Percentiles rank a stretch among this genome's conserved stretches.
These are phyloP conservation scores for Scedosporium dehoogii DNA, from an alignment of 2,329 filamentous ascomycete species.

Conservation along the genomic window DNA sequence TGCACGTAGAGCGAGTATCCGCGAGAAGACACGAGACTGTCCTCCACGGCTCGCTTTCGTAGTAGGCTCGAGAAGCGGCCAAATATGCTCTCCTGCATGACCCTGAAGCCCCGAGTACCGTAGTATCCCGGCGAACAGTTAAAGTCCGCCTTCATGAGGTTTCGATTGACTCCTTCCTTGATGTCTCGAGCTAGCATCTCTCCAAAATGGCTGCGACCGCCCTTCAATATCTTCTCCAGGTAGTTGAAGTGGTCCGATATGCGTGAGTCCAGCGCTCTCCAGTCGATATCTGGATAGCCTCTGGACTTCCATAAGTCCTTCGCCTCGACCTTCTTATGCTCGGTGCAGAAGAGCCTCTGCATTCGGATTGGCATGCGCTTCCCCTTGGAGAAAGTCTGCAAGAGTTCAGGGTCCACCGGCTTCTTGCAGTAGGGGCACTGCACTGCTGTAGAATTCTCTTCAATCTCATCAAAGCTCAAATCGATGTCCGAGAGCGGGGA, in stretches of 20 bases:
- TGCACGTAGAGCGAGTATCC: slow-evolving; percentile 63
- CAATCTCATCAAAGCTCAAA: slow-evolving; percentile 4
- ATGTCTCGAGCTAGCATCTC: slow-evolving; percentile 44
- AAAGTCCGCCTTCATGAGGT: slow-evolving; percentile 46
- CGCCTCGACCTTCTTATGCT: slow-evolving; percentile 49
- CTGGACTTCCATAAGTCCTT: slow-evolving; percentile 33
- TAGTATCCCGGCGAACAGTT: slow-evolving; percentile 72
- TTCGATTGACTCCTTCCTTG: slow-evolving; percentile 47
- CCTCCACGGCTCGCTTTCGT: slow-evolving; percentile 50
- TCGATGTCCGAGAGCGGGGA: slow-evolving; percentile 8
- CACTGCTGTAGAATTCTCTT: slow-evolving; percentile 13
- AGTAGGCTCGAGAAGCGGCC: slow-evolving; percentile 47
- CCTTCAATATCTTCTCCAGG: slow-evolving; percentile 51
- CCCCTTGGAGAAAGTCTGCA: slow-evolving; percentile 41
- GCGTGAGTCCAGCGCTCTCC: slow-evolving; percentile 49
- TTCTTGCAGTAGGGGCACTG: slow-evolving; percentile 60
- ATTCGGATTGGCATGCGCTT: slow-evolving; percentile 43
- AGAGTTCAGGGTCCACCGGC: slow-evolving; percentile 41
- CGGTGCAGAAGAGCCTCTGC: slow-evolving; percentile 54
- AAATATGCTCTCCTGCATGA: slow-evolving; percentile 63
- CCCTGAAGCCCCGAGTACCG: slow-evolving; percentile 60
- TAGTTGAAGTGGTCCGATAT: slow-evolving; percentile 44
- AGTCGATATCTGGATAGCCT: slow-evolving; percentile 64
- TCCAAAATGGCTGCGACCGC: slow-evolving; percentile 51
- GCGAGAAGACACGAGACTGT: slow-evolving; percentile 55